Conservation (phyloP, 2,329 filamentous ascomycete genomes). For the Penicillium sp. region DNA sequence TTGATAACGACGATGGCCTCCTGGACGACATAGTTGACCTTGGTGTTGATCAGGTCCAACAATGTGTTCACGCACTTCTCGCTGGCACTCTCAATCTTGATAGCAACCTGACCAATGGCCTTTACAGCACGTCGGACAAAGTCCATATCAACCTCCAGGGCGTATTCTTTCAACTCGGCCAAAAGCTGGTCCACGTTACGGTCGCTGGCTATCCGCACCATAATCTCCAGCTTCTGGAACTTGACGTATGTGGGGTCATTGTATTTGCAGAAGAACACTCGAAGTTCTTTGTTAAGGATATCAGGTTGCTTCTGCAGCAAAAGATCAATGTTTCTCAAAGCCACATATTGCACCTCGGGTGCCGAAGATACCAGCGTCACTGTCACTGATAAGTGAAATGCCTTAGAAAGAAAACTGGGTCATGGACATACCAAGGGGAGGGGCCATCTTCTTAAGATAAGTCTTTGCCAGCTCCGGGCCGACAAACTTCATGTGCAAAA, state of each 20-base stretch:
- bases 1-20: slow-evolving; percentile 99
- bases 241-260: slow-evolving; percentile 98
- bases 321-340: slow-evolving; percentile 90
- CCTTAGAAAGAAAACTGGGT: background rate
- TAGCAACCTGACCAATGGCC: slow-evolving; percentile 94
- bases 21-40: slow-evolving; percentile 98
- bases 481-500: slow-evolving; percentile 92
- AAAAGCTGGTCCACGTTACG: slow-evolving; percentile 92
- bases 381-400: slow-evolving; percentile 38
- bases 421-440: slow-evolving; percentile 67
- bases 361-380: slow-evolving; percentile 93
- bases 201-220: slow-evolving; percentile 98
- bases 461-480: slow-evolving; percentile 71
- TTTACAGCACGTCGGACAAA: slow-evolving; percentile 91
- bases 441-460: slow-evolving; percentile 98
- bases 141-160: slow-evolving; percentile 97
- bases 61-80: slow-evolving; percentile 94
- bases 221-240: slow-evolving; percentile 95
- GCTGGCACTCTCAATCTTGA: slow-evolving; percentile 93
- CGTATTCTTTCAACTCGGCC: slow-evolving; percentile 93
- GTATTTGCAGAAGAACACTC: slow-evolving; percentile 99
- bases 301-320: slow-evolving; percentile 93
- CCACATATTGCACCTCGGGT: slow-evolving; percentile 96
- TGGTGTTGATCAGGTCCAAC: slow-evolving; percentile 89
- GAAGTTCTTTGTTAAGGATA: slow-evolving; percentile 92